A percentile compares a stretch with the other conserved stretches of the same genome.
These are phyloP conservation scores for Trichosporon sp. DNA, from an alignment of 1,284 basidiomycete genomes.

Conservation along the genomic window DNA sequence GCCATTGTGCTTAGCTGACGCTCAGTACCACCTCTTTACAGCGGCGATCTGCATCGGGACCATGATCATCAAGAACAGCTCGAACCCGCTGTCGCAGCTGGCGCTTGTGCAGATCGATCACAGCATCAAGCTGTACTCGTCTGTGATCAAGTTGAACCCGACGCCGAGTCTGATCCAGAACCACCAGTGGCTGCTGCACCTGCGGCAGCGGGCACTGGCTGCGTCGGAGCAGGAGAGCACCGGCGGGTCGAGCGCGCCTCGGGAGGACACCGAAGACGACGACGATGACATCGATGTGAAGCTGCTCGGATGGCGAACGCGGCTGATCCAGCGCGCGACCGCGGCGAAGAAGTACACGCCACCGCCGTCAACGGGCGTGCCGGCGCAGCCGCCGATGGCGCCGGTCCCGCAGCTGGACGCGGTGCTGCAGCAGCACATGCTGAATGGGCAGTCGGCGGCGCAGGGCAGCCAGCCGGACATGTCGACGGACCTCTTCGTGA, in stretches of 20 bases:
- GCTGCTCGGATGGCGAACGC: slow-evolving; percentile 35
- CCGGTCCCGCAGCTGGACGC: background rate
- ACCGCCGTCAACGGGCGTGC: background rate
- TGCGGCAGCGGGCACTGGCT: slow-evolving; percentile 22
- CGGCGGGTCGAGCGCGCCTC: background rate
- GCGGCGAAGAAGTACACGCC: slow-evolving; percentile 4
- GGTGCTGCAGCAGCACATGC: background rate
- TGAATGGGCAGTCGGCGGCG: background rate
- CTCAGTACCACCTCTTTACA: slow-evolving; percentile 36
- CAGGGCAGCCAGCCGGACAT: background rate
- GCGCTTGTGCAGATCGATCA: slow-evolving; percentile 25
- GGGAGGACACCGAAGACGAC: slow-evolving; percentile 11
- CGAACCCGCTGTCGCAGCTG: slow-evolving; percentile 20
- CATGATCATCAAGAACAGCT: slow-evolving; percentile 23
- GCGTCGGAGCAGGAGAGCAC: slow-evolving; percentile 16
- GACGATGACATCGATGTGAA: slow-evolving; percentile 21
- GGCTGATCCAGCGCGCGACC: slow-evolving; percentile 27
- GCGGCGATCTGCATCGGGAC: slow-evolving; percentile 34
- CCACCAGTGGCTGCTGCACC: slow-evolving; percentile 29
- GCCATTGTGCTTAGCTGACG: slow-evolving; percentile 1
- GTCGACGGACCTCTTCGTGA: slow-evolving; percentile 4
- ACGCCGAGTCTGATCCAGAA: slow-evolving; percentile 26
- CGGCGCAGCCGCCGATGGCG: background rate
- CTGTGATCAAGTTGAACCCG: slow-evolving; percentile 19
- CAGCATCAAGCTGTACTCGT: slow-evolving; percentile 26